Evolutionary conservation across 768 basidiomycete species (phyloP).

Genomic region (Symmetrospora coprosmae): DNA sequence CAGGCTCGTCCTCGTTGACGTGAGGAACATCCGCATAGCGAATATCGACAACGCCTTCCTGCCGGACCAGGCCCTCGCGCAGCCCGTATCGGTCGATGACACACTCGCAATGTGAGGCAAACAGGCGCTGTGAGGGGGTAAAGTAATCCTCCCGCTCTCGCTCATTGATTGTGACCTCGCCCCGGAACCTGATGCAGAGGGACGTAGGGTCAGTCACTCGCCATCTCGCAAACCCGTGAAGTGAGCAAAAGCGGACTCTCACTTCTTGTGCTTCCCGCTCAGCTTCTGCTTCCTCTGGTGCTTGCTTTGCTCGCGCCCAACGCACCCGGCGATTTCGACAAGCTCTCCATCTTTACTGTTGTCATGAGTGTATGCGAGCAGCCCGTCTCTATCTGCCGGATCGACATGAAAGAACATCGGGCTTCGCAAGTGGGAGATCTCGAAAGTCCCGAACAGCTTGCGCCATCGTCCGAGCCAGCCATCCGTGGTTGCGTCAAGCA

Average conservation of each 20-base stretch:
- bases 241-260: no score
- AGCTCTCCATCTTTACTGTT: slow-evolving; percentile 25
- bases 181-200: neutral
- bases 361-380: slow-evolving; percentile 28
- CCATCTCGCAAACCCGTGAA: no score
- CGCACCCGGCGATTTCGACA: slow-evolving; percentile 28
- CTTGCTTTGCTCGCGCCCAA: slow-evolving; percentile 31
- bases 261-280: no score
- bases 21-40: neutral
- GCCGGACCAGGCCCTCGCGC: slow-evolving; percentile 5
- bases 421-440: slow-evolving; percentile 29
- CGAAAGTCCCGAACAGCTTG: slow-evolving; percentile 24
- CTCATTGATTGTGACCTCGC: slow-evolving; percentile 30
- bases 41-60: neutral
- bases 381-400: slow-evolving; percentile 30
- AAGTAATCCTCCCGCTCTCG: slow-evolving; percentile 31
- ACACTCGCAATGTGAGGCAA: slow-evolving; percentile 23
- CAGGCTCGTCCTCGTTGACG: neutral
- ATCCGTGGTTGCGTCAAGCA: slow-evolving; percentile 24
- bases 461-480: slow-evolving; percentile 26
- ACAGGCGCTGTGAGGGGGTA: slow-evolving; percentile 29
- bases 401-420: slow-evolving; percentile 33
- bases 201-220: no score
- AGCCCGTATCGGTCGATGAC: slow-evolving; percentile 29
- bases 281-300: slow-evolving; percentile 29